phyloP scores from a whole-genome alignment of 805 yeast species.

The Candida sonorensis region DNA sequence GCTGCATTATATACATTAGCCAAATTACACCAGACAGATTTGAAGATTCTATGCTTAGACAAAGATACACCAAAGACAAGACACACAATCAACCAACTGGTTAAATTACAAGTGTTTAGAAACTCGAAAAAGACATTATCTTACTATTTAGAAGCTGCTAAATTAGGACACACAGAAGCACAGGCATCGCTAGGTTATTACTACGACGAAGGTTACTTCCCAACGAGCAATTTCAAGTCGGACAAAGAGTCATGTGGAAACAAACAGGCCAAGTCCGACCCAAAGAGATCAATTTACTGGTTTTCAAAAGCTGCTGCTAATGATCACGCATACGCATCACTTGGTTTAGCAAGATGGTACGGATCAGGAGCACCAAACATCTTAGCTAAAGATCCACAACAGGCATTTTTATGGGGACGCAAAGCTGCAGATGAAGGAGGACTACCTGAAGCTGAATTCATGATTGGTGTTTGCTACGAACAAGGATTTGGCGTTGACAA shows the following conservation, averaged over 20 bases:
- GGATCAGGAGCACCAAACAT: conserved; percentile 58
- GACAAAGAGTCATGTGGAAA: conserved; percentile 23
- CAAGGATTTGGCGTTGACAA: conserved; percentile 52
- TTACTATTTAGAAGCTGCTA: conserved; percentile 53
- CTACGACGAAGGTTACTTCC: conserved; percentile 57
- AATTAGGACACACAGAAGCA: conserved; percentile 54
- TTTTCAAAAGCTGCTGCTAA: conserved; percentile 60
- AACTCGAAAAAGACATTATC: conserved; percentile 39
- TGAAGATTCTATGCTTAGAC: conserved; percentile 21
- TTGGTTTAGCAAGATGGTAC: conserved; percentile 74
- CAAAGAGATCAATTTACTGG: conserved; percentile 64
- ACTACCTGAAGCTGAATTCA: conserved; percentile 57
- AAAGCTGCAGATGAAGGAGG: conserved; percentile 53
- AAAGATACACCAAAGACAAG: conserved; percentile 24
- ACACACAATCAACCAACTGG: conserved; percentile 29
- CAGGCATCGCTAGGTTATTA: conserved; percentile 67
- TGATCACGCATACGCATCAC: conserved; percentile 61
- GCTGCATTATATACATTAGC: conserved; percentile 30
- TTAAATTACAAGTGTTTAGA: conserved; percentile 22
- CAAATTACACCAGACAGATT: conserved; percentile 30
- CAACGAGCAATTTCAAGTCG: conserved; percentile 25
- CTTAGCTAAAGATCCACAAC: conserved; percentile 47
- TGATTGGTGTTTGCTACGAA: conserved; percentile 61
- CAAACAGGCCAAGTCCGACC: conserved; percentile 34
- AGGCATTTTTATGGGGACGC: conserved; percentile 62